These are phyloP conservation scores for Neodidymelliopsis sp. DNA, from an alignment of 2,329 filamentous ascomycete genomes.

Conservation along the genomic window DNA sequence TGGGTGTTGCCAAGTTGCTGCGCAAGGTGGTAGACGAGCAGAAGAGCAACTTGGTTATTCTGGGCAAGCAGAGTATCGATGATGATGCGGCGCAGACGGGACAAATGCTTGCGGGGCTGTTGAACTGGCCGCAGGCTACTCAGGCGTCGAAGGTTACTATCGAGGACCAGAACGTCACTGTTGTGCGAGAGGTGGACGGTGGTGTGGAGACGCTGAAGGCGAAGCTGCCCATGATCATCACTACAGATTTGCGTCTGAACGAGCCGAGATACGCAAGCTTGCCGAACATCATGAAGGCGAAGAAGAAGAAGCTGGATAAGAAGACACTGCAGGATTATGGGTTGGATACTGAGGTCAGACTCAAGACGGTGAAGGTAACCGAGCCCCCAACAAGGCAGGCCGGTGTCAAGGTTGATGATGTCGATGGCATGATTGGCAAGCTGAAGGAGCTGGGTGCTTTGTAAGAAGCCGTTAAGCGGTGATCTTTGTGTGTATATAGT, in stretches of 20 bases:
- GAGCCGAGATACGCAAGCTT: slow-evolving; percentile 93
- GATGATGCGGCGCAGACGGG: slow-evolving; percentile 95
- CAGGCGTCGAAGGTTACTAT: slow-evolving; percentile 88
- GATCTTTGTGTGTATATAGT: slow-evolving; percentile 4
- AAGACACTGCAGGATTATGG: slow-evolving; percentile 79
- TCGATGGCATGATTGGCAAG: slow-evolving; percentile 91
- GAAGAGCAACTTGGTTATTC: slow-evolving; percentile 87
- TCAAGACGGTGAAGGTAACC: slow-evolving; percentile 90
- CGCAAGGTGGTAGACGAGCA: slow-evolving; percentile 80
- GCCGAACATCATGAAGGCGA: slow-evolving; percentile 99
- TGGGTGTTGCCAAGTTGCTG: slow-evolving; percentile 90
- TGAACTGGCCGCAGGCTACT: slow-evolving; percentile 94
- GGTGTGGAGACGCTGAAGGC: slow-evolving; percentile 88
- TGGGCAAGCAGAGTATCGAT: slow-evolving; percentile 98
- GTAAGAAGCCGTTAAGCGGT: slow-evolving; percentile 55
- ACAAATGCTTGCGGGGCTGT: slow-evolving; percentile 92
- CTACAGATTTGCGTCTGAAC: slow-evolving; percentile 92
- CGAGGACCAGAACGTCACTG: slow-evolving; percentile 72
- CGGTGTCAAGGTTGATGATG: slow-evolving; percentile 96
- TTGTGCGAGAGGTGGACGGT: slow-evolving; percentile 93
- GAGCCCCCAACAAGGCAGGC: slow-evolving; percentile 89
- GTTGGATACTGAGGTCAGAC: slow-evolving; percentile 73
- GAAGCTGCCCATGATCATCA: slow-evolving; percentile 90
- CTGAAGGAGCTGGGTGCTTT: slow-evolving; percentile 95
- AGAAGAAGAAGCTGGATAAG: slow-evolving; percentile 99